Percentiles rank a stretch among this genome's conserved stretches.
Evolutionary conservation across 2,329 filamentous ascomycete genomes (phyloP).

Genomic region (Byssoonygena ceratinophila): DNA sequence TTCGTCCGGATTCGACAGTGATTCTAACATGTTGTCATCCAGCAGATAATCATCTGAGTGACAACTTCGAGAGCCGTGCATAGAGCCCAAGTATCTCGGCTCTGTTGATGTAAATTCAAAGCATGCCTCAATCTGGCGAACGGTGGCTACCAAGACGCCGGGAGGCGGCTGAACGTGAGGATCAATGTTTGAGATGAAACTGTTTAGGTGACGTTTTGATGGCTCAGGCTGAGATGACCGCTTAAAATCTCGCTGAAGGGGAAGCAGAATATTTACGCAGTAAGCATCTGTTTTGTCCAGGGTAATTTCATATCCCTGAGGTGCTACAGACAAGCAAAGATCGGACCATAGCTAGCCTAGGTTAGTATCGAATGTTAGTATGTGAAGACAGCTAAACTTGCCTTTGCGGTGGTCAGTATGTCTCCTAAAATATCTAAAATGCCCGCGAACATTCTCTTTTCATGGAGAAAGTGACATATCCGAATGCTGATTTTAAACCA

Average conservation of each 20-base stretch:
- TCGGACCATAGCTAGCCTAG: slow-evolving; percentile 26
- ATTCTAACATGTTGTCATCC: not conserved
- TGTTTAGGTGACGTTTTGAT: not conserved
- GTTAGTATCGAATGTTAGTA: not conserved
- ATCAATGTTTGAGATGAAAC: not conserved
- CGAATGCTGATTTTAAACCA: slow-evolving; percentile 22
- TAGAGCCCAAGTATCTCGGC: no score
- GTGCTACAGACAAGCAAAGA: slow-evolving; percentile 22
- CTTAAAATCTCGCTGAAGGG: slow-evolving; percentile 4
- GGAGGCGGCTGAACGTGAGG: slow-evolving; percentile 13
- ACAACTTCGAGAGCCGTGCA: not conserved
- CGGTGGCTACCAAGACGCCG: slow-evolving; percentile 2
- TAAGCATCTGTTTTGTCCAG: not conserved
- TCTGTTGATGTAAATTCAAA: slow-evolving; percentile 7
- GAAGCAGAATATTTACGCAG: slow-evolving; percentile 7
- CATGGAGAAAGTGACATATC: slow-evolving; percentile 7
- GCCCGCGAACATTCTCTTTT: not conserved
- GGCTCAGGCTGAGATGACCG: not conserved
- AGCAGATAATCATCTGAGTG: not conserved
- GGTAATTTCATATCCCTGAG: slow-evolving; percentile 17
- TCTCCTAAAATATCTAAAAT: slow-evolving; percentile 16
- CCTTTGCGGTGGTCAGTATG: slow-evolving; percentile 22
- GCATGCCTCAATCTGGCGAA: slow-evolving; percentile 12
- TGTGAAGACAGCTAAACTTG: slow-evolving; percentile 10
- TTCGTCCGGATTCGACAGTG: not conserved